phyloP scores from a whole-genome alignment of 305 asterid genomes.

The Galium porrigens region DNA sequence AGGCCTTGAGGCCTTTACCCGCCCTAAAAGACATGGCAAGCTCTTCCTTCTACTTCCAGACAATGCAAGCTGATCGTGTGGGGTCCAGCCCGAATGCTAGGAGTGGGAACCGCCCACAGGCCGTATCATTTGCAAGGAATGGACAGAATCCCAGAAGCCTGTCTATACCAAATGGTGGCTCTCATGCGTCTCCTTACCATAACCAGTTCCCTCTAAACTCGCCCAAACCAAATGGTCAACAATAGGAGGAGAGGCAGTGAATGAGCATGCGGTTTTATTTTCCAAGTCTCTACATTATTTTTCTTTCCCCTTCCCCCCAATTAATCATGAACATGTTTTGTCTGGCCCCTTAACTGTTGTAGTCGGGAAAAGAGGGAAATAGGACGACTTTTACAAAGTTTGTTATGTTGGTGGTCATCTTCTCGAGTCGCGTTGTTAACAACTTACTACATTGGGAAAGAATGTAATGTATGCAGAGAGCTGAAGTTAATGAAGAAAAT shows the following conservation, averaged over 20 bases:
- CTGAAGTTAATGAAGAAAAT: conserved; percentile 24
- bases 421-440: conserved; percentile 14
- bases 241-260: conserved; percentile 21
- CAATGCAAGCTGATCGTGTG: conserved; percentile 54
- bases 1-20: conserved; percentile 78
- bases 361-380: conserved; percentile 16
- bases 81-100: conserved; percentile 47
- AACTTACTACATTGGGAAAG: conserved; percentile 23
- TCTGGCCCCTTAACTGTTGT: conserved; percentile 17
- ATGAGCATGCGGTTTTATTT: conserved; percentile 5
- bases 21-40: conserved; percentile 91
- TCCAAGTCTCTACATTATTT: conserved; percentile 23
- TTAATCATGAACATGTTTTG: conserved; percentile 19
- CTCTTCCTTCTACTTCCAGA: conserved; percentile 73
- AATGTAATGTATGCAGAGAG: conserved; percentile 31
- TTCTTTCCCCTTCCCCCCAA: background rate
- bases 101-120: conserved; percentile 34
- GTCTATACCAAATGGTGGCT: conserved; percentile 59
- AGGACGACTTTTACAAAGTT: conserved; percentile 16
- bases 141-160: conserved; percentile 70
- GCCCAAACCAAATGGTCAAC: conserved; percentile 66
- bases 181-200: conserved; percentile 64
- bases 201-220: conserved; percentile 52
- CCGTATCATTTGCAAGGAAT: conserved; percentile 44
- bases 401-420: conserved; percentile 19